Base-by-base conservation (phyloP, 2,329 filamentous ascomycete species). In the Diplodia intermedia region DNA sequence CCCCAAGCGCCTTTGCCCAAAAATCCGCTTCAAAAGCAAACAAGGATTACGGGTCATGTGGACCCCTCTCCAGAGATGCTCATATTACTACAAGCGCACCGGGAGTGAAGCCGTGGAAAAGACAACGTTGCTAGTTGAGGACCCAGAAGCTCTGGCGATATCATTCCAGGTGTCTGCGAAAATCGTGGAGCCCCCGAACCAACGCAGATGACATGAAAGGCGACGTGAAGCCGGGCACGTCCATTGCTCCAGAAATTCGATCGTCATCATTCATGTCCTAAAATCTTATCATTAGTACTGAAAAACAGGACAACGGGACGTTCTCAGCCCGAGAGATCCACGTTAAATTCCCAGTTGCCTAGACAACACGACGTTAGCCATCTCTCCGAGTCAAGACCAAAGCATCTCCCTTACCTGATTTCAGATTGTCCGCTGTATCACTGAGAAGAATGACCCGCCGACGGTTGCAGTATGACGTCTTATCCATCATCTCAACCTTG, bases 401-500 rank as follows among this genome's bases (percentile, higher is more conserved):
- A 3, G 29, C 14, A 53, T 61, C 14, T 12, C 40, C 84, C 87
- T 79, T 85, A 95, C 94, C 91, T 77, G 92, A 89, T 73, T 91
- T 93, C 65, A 99, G 83, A 74, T 97, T 97, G 72, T 97, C 91
- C 0, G 95, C 95, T 2, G 95, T 98, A 74, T 97, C 93, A 67
- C 93, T 92, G 23, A 99, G 84, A 11, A 99, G 79, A 71, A 98
- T 97, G 29, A 97, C 86, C 54, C 95, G 87, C 66, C 95, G 87
- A 80, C 95, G 94, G 79, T 92, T 97, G 82, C 96, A 99, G 79
- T 99, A 99, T 0, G 93, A 88, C 4, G 94, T 99, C 86, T 97
- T 98, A 80, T 99, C 94, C 89, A 99, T 92, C 76, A 99, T 99
- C 72, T 97, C 94, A 7, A 97, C 93, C 82, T 97, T 98, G 69